A percentile compares a stretch with the other conserved stretches of the same genome.
phyloP scores from a whole-genome alignment of 768 basidiomycete genomes.

The Amanita rubescens region DNA sequence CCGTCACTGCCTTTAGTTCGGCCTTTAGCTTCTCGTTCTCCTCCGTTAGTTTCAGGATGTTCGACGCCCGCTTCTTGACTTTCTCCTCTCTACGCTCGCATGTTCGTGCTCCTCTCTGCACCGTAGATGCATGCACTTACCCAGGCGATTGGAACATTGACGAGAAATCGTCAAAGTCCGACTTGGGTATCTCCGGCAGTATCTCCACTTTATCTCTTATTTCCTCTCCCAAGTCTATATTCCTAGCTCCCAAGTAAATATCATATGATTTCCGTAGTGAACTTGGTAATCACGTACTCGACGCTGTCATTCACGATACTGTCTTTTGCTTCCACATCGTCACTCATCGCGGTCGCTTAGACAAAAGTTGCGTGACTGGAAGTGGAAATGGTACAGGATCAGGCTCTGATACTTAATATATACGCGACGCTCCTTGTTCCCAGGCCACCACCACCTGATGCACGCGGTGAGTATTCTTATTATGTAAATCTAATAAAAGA shows the following conservation, averaged over 20 bases:
- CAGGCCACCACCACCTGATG: constrained; percentile 5
- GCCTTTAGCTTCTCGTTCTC: constrained; percentile 77
- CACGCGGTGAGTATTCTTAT: not conserved
- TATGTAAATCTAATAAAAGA: not conserved
- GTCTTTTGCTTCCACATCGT: constrained; percentile 14
- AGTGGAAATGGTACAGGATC: constrained; percentile 2
- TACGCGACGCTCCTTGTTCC: not conserved
- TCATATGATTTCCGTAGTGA: not conserved
- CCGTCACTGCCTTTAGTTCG: constrained; percentile 68
- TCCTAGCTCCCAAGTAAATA: no score
- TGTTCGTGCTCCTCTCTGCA: constrained; percentile 11
- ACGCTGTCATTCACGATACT: no score
- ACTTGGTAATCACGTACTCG: constrained; percentile 5
- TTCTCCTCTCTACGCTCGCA: constrained; percentile 31
- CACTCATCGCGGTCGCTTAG: not conserved
- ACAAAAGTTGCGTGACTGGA: not conserved
- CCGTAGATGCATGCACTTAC: constrained; percentile 34
- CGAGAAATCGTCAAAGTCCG: constrained; percentile 37
- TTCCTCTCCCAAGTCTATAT: no score
- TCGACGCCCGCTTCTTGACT: constrained; percentile 67
- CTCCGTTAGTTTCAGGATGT: constrained; percentile 66
- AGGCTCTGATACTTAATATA: not conserved
- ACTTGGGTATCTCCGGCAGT: constrained; percentile 44
- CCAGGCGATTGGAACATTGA: constrained; percentile 36
- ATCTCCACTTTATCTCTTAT: not conserved